Conservation (phyloP, 2,329 filamentous ascomycete genomes). For the Didymellaceae sp. region DNA sequence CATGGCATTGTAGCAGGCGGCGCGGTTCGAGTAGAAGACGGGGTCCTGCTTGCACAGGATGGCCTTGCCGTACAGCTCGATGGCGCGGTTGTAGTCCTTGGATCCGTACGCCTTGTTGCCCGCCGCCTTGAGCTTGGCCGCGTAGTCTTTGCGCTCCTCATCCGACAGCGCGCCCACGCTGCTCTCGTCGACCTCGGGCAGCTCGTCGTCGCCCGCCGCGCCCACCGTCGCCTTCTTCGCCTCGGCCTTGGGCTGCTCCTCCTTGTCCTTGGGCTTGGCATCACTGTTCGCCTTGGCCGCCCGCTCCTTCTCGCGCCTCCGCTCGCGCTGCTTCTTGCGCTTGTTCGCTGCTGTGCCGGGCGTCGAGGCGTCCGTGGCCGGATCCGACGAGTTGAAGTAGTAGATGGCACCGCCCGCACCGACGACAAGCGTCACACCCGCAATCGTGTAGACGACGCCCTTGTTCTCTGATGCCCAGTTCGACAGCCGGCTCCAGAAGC, state of each 20-base stretch:
- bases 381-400: constrained; percentile 69
- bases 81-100: constrained; percentile 92
- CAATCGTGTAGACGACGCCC: constrained; percentile 92
- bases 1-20: constrained; percentile 94
- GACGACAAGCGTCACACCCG: constrained; percentile 89
- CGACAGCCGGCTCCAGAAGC: constrained; percentile 87
- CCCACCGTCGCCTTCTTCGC: constrained; percentile 46
- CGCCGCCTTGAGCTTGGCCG: constrained; percentile 88
- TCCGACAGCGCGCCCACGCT: constrained; percentile 53
- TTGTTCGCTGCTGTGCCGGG: constrained; percentile 52
- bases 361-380: constrained; percentile 51
- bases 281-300: constrained; percentile 57
- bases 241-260: constrained; percentile 42
- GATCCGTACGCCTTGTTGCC: constrained; percentile 96
- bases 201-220: constrained; percentile 52
- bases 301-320: constrained; percentile 83
- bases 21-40: constrained; percentile 98
- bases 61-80: constrained; percentile 92
- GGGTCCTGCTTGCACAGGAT: constrained; percentile 97
- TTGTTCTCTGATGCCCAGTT: constrained; percentile 96
- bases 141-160: constrained; percentile 79
- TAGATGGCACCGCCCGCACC: constrained; percentile 92
- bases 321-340: constrained; percentile 88
- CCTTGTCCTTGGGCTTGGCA: constrained; percentile 55
- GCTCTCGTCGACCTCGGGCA: constrained; percentile 58